Evolutionary conservation across 345 rosid species (phyloP).

Genomic region (Boechera retrofracta): DNA sequence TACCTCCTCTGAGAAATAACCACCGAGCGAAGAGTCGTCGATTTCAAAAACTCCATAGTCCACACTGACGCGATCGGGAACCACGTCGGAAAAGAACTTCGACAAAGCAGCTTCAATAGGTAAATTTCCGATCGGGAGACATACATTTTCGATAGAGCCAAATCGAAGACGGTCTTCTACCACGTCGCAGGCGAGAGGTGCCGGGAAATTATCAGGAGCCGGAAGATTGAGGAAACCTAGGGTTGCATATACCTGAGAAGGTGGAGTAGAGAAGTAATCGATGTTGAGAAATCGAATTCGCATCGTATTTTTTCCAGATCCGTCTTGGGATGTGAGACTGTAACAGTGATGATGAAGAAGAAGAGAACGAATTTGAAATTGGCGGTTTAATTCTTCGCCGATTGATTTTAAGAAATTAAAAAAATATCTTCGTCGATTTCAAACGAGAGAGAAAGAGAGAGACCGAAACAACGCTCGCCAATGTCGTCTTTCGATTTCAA

Average conservation of each 20-base stretch:
- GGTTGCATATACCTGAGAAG: conserved; percentile 49
- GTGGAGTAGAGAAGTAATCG: conserved; percentile 57
- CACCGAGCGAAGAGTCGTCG: conserved; percentile 19
- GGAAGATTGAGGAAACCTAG: conserved; percentile 70
- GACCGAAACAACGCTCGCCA: not conserved
- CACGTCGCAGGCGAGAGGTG: conserved; percentile 31
- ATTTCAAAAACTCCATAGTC: conserved; percentile 44
- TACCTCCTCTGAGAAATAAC: conserved; percentile 4
- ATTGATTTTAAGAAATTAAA: conserved; percentile 17
- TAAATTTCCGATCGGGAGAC: conserved; percentile 47
- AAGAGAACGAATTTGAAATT: conserved; percentile 44
- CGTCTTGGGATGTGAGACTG: conserved; percentile 9
- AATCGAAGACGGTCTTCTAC: conserved; percentile 46
- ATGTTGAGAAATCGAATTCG: conserved; percentile 74
- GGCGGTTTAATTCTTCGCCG: conserved; percentile 48
- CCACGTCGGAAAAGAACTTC: conserved; percentile 56
- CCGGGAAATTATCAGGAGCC: conserved; percentile 51
- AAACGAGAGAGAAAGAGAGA: not conserved
- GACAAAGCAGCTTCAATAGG: conserved; percentile 63
- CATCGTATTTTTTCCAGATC: conserved; percentile 47
- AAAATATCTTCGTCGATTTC: conserved; percentile 26
- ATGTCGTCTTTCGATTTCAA: conserved; percentile 5
- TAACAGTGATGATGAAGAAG: conserved; percentile 10
- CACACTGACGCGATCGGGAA: conserved; percentile 55
- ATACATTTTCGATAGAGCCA: conserved; percentile 38